Percentiles rank a stretch among this genome's conserved stretches.
phyloP scores from a whole-genome alignment of 106 monocot species.

The Dendrobium officinale region DNA sequence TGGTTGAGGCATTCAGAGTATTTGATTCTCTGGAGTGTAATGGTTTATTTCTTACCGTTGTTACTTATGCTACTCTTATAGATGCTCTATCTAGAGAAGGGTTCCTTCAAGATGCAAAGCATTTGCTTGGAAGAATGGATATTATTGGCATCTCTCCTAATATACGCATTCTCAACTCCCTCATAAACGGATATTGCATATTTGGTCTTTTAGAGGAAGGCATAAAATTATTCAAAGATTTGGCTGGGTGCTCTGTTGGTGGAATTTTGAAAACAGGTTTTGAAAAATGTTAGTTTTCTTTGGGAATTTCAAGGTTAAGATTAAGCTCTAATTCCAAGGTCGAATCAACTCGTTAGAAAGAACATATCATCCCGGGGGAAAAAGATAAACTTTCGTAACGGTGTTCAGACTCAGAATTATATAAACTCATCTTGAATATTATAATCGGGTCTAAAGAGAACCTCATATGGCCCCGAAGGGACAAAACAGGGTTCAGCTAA shows the following conservation, averaged over 20 bases:
- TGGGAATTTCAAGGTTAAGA: no score
- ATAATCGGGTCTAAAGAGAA: no score
- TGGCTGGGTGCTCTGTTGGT: conserved; percentile 34
- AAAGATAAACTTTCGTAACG: no score
- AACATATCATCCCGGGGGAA: no score
- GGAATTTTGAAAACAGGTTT: no score
- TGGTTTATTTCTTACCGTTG: conserved; percentile 37
- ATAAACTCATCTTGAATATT: no score
- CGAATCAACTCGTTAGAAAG: no score
- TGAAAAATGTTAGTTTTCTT: no score
- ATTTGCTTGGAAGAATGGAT: conserved; percentile 58
- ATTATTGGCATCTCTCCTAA: conserved; percentile 52
- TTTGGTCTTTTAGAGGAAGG: conserved; percentile 59
- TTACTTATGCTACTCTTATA: conserved; percentile 68
- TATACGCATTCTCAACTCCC: conserved; percentile 45
- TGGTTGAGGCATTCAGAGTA: conserved; percentile 74
- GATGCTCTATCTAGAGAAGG: conserved; percentile 74
- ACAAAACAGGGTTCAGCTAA: no score
- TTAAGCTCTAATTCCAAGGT: no score
- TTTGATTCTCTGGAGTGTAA: conserved; percentile 65
- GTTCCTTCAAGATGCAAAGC: conserved; percentile 56
- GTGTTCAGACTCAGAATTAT: no score
- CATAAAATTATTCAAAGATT: conserved; percentile 28
- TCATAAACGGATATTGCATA: conserved; percentile 74
- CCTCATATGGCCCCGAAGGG: no score